Base-by-base conservation (phyloP, 176 grass and related monocot species). In the Ampelocalamus luodianensis region DNA sequence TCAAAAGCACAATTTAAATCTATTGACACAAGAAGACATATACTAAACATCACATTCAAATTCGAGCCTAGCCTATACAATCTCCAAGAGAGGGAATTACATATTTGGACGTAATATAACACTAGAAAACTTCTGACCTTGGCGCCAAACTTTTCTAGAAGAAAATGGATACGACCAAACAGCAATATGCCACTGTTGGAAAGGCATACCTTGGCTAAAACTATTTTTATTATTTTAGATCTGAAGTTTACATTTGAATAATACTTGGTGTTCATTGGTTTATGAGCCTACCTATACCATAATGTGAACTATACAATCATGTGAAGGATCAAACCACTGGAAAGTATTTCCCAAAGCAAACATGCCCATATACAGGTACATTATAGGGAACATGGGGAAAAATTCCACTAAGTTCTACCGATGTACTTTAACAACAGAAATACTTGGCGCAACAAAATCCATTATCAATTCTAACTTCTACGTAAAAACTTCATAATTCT, bases 81-180 rank as follows among this genome's bases (percentile, higher is more conserved):
- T 83, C 15, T 63, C 15, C 7, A 69, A 79, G 67, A 81, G 69
- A 81, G 62, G 22, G 16, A 43, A 43, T 34, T 24, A n/a, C 4
- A 71, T 71, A 78, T 63, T 84, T 85, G 50, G 27, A 51, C 66
- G 45, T 15, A 48, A 50, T 62, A 44, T 77, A 73, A n/a, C 23
- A 68, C 68, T 79, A 69, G 63, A 58, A 74, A 70, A 36, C 23
- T 60, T 60, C 11, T 45, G 14, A 48, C 0, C n/a, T n/a, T n/a
- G n/a, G n/a, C n/a, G n/a, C n/a, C n/a, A n/a, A n/a, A n/a, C n/a
- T 60, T 72, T 72, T 72, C 39, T 82, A 61, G 39, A 72, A 61
- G n/a, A 69, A 68, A 69, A 71, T 58, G 38, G 9, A 64, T 6
- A 23, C 24, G n/a, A 14, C 17, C 20, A n/a, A n/a, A 71, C 68